Evolutionary conservation across 208 protist species (phyloP).

Genomic region (Leishmania mexicana): DNA sequence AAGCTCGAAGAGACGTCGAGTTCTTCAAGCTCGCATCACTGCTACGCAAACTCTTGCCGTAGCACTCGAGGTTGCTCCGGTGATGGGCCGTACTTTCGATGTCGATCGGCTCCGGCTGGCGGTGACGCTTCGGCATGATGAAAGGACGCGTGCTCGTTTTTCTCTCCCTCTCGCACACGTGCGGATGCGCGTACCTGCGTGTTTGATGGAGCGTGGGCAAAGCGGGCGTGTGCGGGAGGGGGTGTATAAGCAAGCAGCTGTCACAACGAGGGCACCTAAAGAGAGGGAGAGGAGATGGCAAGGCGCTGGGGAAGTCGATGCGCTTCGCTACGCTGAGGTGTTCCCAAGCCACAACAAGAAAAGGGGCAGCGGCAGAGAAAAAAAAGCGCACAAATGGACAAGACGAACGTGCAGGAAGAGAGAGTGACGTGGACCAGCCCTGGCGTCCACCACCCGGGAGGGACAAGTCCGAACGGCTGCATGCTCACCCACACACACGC

Average conservation of each 20-base stretch:
- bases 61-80: constrained; percentile 1
- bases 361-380: neutral
- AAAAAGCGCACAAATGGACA: neutral
- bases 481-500: neutral
- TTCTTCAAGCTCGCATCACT: neutral
- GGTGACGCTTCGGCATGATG: constrained; percentile 80
- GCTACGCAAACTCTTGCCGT: neutral
- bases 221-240: neutral
- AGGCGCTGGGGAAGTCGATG: neutral
- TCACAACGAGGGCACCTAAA: neutral
- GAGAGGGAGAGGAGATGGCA: neutral
- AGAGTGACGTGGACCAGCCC: neutral
- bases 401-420: neutral
- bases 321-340: neutral
- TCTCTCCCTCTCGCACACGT: neutral
- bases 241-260: neutral
- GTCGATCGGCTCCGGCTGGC: constrained; percentile 66
- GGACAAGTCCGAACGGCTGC: neutral
- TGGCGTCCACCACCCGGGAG: neutral
- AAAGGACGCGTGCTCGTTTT: neutral
- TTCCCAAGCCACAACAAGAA: neutral
- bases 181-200: neutral
- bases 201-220: neutral
- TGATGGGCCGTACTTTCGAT: constrained; percentile 22
- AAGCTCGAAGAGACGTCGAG: neutral